phyloP scores from a whole-genome alignment of 768 basidiomycete genomes.

The Leccinum disarticulatum region DNA sequence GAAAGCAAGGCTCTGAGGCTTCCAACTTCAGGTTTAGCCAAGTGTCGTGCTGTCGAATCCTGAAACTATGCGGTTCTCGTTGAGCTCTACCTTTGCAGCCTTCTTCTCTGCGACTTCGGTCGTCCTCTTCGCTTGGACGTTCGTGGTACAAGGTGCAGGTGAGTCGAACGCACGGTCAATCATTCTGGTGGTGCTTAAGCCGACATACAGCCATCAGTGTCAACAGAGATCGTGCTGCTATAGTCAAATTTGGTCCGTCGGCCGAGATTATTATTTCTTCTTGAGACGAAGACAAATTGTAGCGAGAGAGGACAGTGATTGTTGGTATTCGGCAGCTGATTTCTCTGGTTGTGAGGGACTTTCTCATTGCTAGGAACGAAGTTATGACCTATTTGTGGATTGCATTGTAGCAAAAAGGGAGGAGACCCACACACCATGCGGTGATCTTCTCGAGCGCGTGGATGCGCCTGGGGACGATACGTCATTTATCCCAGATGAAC shows the following conservation, averaged over 20 bases:
- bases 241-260: too few species aligned
- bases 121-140: constrained; percentile 5
- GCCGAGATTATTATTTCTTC: not conserved
- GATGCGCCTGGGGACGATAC: not conserved
- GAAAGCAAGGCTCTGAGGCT: not conserved
- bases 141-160: constrained; percentile 14
- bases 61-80: constrained; percentile 8
- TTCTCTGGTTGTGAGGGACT: not conserved
- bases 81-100: not conserved
- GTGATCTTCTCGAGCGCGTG: not conserved
- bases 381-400: not conserved
- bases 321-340: not conserved
- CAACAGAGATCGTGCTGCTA: too few species aligned
- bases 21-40: not conserved
- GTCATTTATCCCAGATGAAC: not conserved
- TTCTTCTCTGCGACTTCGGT: not conserved
- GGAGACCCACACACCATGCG: not conserved
- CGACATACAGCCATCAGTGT: too few species aligned
- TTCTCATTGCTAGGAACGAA: not conserved
- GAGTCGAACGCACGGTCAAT: not conserved
- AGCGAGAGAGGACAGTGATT: not conserved
- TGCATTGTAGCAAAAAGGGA: not conserved
- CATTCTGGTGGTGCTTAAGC: too few species aligned
- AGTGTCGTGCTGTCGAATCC: not conserved
- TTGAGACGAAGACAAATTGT: not conserved